Evolutionary conservation across 2,329 filamentous ascomycete species (phyloP).

Genomic region (Talaromyces funiculosus): DNA sequence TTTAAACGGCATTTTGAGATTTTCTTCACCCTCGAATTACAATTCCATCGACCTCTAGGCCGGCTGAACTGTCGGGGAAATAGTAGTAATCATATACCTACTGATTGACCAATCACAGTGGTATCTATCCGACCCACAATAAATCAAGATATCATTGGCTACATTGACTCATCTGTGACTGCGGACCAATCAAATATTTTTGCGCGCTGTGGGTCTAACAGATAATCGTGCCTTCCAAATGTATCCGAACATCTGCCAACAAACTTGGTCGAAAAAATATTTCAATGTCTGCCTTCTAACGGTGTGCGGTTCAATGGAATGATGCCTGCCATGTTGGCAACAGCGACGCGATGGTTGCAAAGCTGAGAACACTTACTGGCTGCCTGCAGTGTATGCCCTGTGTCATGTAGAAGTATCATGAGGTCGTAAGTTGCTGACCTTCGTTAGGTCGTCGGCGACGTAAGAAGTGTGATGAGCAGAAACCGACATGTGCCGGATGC

Average conservation of each 20-base stretch:
- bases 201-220: neutral
- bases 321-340: neutral
- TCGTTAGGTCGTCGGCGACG: constrained; percentile 7
- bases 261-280: neutral
- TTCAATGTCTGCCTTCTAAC: neutral
- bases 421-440: neutral
- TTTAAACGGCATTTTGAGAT: neutral
- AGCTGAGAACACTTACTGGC: constrained; percentile 8
- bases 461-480: constrained; percentile 11
- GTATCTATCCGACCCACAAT: too few species aligned
- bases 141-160: too few species aligned
- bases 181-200: neutral
- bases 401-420: neutral
- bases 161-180: fast-evolving
- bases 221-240: neutral
- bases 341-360: constrained; percentile 4
- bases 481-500: constrained; percentile 1
- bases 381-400: constrained; percentile 5
- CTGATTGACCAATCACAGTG: neutral
- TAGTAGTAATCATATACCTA: neutral
- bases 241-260: neutral
- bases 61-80: neutral
- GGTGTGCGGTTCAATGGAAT: neutral
- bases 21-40: too few species aligned
- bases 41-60: neutral